Conservation (phyloP, 495 filamentous ascomycete species). For the Hyaloscypha variabilis region DNA sequence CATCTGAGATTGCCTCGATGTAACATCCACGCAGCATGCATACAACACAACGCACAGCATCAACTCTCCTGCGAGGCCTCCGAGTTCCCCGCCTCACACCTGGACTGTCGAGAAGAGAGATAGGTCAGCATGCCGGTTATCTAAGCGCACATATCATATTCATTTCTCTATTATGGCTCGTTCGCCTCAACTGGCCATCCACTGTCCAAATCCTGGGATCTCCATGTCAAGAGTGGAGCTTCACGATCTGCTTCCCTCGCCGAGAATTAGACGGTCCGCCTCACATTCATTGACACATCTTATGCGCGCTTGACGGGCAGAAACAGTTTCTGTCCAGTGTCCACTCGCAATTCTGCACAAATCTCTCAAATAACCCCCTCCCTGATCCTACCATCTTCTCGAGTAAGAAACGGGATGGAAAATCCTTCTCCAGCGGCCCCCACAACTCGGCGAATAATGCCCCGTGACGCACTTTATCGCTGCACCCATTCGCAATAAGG, state of each 20-base stretch:
- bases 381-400: background rate
- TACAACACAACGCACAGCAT: background rate
- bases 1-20: slow-evolving; percentile 1
- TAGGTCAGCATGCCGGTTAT: background rate
- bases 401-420: background rate
- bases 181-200: background rate
- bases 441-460: background rate
- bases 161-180: background rate
- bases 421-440: background rate
- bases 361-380: background rate
- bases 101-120: background rate
- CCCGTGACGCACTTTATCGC: background rate
- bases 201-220: background rate
- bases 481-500: slow-evolving; percentile 6
- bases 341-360: background rate
- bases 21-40: background rate
- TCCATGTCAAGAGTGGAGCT: slow-evolving; percentile 2
- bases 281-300: background rate
- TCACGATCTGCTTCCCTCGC: background rate
- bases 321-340: background rate
- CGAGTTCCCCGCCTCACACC: too few species aligned
- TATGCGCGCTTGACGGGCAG: background rate
- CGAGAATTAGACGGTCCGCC: background rate
- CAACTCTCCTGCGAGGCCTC: background rate
- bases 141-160: slow-evolving; percentile 10